Conservation (phyloP, 441 rosid genomes). For the Iberis amara region DNA sequence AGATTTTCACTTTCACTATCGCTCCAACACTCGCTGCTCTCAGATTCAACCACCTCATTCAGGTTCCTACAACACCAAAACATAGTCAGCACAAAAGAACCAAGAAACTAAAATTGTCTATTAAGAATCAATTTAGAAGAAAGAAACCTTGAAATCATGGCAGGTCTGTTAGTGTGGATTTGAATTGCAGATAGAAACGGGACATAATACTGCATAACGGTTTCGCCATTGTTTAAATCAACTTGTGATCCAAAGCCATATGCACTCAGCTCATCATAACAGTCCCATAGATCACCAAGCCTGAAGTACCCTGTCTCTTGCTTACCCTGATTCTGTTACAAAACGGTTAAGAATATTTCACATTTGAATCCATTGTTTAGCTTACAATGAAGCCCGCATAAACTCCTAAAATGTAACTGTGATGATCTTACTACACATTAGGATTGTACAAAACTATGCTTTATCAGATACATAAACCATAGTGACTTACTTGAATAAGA, state of each 20-base stretch:
- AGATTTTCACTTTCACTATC: constrained; percentile 56
- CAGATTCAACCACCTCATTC: constrained; percentile 38
- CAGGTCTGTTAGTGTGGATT: constrained; percentile 44
- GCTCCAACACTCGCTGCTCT: constrained; percentile 59
- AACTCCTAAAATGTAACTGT: constrained; percentile 1
- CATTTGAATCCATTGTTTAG: constrained; percentile 19
- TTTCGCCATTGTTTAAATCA: constrained; percentile 34
- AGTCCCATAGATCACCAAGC: constrained; percentile 60
- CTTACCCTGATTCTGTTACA: constrained; percentile 47
- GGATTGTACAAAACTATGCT: too few species aligned
- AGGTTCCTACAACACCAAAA: constrained; percentile 33
- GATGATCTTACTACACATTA: neutral
- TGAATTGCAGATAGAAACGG: constrained; percentile 74
- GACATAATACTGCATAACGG: constrained; percentile 49
- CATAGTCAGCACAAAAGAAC: neutral
- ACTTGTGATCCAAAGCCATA: constrained; percentile 51
- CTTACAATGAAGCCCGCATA: neutral
- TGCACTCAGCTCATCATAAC: constrained; percentile 68
- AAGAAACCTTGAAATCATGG: constrained; percentile 38
- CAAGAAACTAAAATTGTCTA: neutral
- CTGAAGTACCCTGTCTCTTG: constrained; percentile 45
- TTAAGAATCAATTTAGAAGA: neutral
- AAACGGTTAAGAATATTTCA: constrained; percentile 30
- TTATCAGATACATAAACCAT: too few species aligned
- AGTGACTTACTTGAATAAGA: constrained; percentile 15